Percentiles rank a stretch among this genome's conserved stretches.
These are phyloP conservation scores for Aspergillus sp. DNA, from an alignment of 2,329 filamentous ascomycete species.

Conservation along the genomic window DNA sequence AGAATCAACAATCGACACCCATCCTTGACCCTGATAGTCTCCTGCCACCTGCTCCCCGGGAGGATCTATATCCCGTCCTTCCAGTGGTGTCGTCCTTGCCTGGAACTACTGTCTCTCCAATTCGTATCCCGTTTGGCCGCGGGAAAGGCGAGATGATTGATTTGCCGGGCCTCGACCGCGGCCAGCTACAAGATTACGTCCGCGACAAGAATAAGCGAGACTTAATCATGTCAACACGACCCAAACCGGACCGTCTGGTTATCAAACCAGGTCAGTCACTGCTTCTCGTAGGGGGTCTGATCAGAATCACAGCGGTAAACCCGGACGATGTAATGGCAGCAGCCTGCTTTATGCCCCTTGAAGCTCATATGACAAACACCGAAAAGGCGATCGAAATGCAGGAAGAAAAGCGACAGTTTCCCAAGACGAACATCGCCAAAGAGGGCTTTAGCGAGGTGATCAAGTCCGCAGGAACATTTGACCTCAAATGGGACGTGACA, in stretches of 20 bases:
- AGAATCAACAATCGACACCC: conserved; percentile 9
- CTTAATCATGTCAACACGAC: conserved; percentile 69
- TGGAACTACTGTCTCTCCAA: conserved; percentile 90
- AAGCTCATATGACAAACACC: conserved; percentile 67
- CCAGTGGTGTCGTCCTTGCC: conserved; percentile 79
- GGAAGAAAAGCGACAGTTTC: conserved; percentile 50
- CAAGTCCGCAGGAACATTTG: conserved; percentile 63
- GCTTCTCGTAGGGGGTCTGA: conserved; percentile 73
- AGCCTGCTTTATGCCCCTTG: conserved; percentile 78
- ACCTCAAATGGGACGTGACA: conserved; percentile 75
- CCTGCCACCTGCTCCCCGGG: conserved; percentile 66
- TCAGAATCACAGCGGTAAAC: conserved; percentile 72
- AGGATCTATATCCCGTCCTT: conserved; percentile 71
- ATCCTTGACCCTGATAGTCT: conserved; percentile 41
- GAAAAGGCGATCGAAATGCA: conserved; percentile 72
- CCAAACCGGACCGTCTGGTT: conserved; percentile 63
- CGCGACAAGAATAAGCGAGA: conserved; percentile 55
- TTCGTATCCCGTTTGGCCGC: conserved; percentile 80
- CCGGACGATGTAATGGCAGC: conserved; percentile 60
- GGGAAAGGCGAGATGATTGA: conserved; percentile 88
- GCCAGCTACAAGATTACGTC: conserved; percentile 63
- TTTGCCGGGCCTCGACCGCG: conserved; percentile 73
- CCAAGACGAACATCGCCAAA: conserved; percentile 56
- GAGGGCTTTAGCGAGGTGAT: conserved; percentile 53
- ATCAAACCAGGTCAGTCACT: conserved; percentile 72